Base-by-base conservation (phyloP, 495 filamentous ascomycete species). In the Tuber borchii region DNA sequence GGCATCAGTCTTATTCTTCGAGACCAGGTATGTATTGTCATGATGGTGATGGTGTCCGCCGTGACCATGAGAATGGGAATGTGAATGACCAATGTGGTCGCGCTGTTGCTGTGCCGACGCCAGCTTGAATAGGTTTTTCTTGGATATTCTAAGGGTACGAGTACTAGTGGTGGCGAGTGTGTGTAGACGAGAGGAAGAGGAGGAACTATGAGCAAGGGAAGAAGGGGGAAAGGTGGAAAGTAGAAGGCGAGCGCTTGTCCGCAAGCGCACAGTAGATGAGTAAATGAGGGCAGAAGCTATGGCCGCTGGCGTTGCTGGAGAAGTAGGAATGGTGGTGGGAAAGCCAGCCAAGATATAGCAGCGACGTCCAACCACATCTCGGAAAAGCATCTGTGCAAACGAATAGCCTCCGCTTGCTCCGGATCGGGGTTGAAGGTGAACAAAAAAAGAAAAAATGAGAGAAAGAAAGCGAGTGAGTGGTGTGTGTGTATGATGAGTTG, bases 1-100 rank as follows among this genome's bases (percentile, higher is more conserved):
- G 31, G 95, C 92, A 85, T 99, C 96, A 68, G 91, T 90, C 84
- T 93, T 97, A 85, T 99, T 94, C 46, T 87, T 87, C 1, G 94
- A 97, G 7, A 90, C 93, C 42, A 99, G 88, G 84, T 95, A 97
- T 43, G 90, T 89, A 87, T 94, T 97, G 83, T 93, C 90, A 80
- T 92, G 90, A 80, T 93, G 92, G 84, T 92, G 90, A 83, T 92
- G 90, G 76, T 88, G 87, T 76, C 89, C 86, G 71, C 85, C 83
- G 77, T 88, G 87, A 19, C 83, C 84, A 75, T 90, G 89, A 37
- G 46, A 72, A 51, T 76, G 77, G 20, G n/a, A 22, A 44, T 83
- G 78, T 7, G 79, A 78, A 72, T 81, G 80, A 72, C 78, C 78
- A 39, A 65, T 48, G n/a, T 80, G 76, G 71, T 61, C 73, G 37